phyloP scores from a whole-genome alignment of 2,329 filamentous ascomycete genomes.

The Diaporthe sp. region DNA sequence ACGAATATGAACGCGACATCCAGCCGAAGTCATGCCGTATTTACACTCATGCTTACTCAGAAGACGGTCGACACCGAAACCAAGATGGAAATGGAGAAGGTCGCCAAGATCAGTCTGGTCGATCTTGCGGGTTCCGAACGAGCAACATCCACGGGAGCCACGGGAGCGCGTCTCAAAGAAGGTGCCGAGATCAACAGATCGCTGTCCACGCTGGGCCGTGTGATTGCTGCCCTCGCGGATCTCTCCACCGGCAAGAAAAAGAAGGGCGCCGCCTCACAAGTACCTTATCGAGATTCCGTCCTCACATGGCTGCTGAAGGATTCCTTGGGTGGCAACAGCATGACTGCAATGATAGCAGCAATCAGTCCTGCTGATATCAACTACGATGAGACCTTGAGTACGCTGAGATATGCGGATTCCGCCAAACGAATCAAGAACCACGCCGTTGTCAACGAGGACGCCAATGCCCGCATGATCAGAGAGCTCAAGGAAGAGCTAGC shows the following conservation, averaged over 20 bases:
- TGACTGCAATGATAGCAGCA: conserved; percentile 99
- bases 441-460: conserved; percentile 98
- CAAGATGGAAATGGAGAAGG: conserved; percentile 97
- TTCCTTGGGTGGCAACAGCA: conserved; percentile 96
- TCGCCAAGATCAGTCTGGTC: conserved; percentile 96
- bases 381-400: conserved; percentile 97
- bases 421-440: conserved; percentile 99
- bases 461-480: conserved; percentile 98
- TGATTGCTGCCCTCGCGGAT: conserved; percentile 95
- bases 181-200: conserved; percentile 99
- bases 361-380: conserved; percentile 99
- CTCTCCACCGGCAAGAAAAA: conserved; percentile 87
- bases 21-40: conserved; percentile 97
- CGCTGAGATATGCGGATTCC: conserved; percentile 94
- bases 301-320: conserved; percentile 98
- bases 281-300: conserved; percentile 96
- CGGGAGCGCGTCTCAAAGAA: conserved; percentile 93
- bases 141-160: conserved; percentile 96
- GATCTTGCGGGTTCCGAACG: conserved; percentile 98
- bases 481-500: conserved; percentile 96
- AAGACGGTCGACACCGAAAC: conserved; percentile 92
- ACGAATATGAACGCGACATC: conserved; percentile 99
- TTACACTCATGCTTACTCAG: conserved; percentile 94
- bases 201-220: conserved; percentile 93
- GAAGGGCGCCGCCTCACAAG: conserved; percentile 78